These are phyloP conservation scores for Salix purpurea DNA, from an alignment of 345 rosid species.

Conservation along the genomic window DNA sequence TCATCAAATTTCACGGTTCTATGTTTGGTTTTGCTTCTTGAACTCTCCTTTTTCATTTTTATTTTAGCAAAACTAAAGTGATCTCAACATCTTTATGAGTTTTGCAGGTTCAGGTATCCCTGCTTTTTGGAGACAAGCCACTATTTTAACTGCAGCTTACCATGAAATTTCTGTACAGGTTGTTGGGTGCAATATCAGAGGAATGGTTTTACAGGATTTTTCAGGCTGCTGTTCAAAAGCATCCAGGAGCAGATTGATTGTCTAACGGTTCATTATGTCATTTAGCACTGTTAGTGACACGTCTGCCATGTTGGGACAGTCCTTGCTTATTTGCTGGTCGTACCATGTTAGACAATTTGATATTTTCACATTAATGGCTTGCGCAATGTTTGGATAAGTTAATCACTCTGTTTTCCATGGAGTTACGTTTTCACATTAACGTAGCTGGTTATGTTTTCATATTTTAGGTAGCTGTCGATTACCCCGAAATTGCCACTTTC, in stretches of 20 bases:
- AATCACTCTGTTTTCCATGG: background rate
- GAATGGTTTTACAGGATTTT: background rate
- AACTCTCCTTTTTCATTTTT: background rate
- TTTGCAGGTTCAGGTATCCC: conserved; percentile 55
- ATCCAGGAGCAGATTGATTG: background rate
- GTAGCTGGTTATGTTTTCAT: background rate
- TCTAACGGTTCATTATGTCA: background rate
- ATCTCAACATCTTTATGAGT: conserved; percentile 7
- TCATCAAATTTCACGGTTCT: conserved; percentile 23
- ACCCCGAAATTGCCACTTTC: background rate
- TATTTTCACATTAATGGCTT: background rate
- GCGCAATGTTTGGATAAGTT: background rate
- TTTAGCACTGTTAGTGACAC: background rate
- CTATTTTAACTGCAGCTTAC: conserved; percentile 28
- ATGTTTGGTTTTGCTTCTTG: conserved; percentile 21
- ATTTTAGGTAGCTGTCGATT: background rate
- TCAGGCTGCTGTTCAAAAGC: background rate
- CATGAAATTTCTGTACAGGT: conserved; percentile 39
- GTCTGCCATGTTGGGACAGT: background rate
- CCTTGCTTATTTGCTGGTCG: background rate
- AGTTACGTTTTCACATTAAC: background rate
- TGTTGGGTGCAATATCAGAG: background rate
- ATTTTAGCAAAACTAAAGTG: background rate
- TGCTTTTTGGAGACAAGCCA: conserved; percentile 24
- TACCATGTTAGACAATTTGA: background rate